Conservation (phyloP, 345 rosid genomes). For the Euphorbia pulcherrima region DNA sequence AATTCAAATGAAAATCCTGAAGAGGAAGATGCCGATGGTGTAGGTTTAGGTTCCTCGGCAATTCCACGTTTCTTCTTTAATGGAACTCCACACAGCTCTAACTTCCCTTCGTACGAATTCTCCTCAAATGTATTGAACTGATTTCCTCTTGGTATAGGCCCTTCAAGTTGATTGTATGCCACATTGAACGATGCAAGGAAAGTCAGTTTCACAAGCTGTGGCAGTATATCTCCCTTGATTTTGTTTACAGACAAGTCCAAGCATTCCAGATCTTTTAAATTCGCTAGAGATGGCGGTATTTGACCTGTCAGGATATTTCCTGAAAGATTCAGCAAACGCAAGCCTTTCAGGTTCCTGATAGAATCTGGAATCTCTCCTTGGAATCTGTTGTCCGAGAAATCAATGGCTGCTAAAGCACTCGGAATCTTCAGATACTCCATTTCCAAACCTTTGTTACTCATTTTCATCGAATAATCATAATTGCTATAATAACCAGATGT, state of each 20-base stretch:
- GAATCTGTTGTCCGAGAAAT: constrained; percentile 10
- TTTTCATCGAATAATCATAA: constrained; percentile 2
- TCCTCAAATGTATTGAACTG: background rate
- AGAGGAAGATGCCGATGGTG: background rate
- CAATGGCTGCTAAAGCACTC: background rate
- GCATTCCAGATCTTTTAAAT: background rate
- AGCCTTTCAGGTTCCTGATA: background rate
- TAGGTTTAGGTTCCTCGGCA: background rate
- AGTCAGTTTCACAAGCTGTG: constrained; percentile 7
- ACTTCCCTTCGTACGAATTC: background rate
- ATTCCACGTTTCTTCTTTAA: constrained; percentile 19
- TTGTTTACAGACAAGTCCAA: background rate
- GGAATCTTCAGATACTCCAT: background rate
- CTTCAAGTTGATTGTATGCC: constrained; percentile 24
- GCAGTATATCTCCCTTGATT: background rate
- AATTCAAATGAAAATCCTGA: background rate
- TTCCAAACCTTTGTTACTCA: constrained; percentile 5
- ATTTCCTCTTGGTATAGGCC: background rate
- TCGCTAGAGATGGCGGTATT: background rate
- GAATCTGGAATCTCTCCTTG: background rate
- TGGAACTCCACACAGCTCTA: background rate
- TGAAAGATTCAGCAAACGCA: constrained; percentile 1
- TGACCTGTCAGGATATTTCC: too few species aligned
- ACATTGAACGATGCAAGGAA: constrained; percentile 23
- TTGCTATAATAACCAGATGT: too few species aligned